Conservation (phyloP, 164 flowering plant genomes). For the Umbellularia californica region DNA sequence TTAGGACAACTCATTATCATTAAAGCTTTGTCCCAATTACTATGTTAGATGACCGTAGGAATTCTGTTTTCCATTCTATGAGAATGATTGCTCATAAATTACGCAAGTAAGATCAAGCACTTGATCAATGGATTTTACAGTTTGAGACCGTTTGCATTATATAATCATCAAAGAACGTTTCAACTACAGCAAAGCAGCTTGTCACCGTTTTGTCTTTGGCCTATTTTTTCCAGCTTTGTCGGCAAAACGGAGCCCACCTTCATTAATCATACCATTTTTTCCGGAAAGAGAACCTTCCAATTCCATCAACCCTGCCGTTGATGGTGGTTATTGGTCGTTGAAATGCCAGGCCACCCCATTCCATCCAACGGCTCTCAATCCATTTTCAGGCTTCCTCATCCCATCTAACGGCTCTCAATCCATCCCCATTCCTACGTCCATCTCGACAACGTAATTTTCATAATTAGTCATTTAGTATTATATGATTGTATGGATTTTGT, state of each 20-base stretch:
- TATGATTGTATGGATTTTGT: background rate
- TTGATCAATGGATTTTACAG: too few relatives aligned
- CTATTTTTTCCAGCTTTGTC: background rate
- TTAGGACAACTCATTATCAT: too few relatives aligned
- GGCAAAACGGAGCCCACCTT: slow-evolving; percentile 2
- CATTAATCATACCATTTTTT: background rate
- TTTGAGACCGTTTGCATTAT: too few relatives aligned
- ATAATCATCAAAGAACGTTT: too few relatives aligned
- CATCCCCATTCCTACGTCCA: background rate
- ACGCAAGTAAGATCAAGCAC: too few relatives aligned
- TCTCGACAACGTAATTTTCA: background rate
- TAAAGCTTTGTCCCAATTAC: too few relatives aligned
- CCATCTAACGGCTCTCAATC: background rate
- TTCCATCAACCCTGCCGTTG: slow-evolving; percentile 20
- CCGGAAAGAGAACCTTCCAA: slow-evolving; percentile 5
- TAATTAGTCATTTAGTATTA: background rate
- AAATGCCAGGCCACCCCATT: background rate
- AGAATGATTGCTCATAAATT: too few relatives aligned
- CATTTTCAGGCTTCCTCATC: background rate
- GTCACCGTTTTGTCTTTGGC: too few relatives aligned
- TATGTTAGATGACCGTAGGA: too few relatives aligned
- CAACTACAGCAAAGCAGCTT: too few relatives aligned
- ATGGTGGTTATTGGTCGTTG: slow-evolving; percentile 27
- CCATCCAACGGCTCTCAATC: background rate
- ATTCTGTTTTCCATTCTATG: too few relatives aligned